A percentile compares a stretch with the other conserved stretches of the same genome.
Conservation (phyloP, 2,329 filamentous ascomycete species). For the Penicillium oxalicum region DNA sequence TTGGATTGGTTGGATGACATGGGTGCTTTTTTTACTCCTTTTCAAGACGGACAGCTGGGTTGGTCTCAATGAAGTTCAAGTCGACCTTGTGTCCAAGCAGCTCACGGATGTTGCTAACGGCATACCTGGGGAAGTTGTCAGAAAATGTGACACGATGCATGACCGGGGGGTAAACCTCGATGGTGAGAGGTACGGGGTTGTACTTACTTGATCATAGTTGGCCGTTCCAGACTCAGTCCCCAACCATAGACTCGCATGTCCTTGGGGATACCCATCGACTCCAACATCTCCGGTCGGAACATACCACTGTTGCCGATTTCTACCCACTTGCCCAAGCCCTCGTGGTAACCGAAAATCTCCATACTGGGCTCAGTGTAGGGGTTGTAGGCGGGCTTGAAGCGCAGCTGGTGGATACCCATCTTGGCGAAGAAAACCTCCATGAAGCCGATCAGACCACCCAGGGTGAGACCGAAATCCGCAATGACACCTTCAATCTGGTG, state of each 20-base stretch:
- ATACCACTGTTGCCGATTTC: conserved; percentile 98
- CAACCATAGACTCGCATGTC: conserved; percentile 93
- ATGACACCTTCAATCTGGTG: conserved; percentile 99
- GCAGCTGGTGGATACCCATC: conserved; percentile 81
- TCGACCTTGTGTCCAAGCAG: conserved; percentile 93
- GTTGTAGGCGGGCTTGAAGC: conserved; percentile 97
- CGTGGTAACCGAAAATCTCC: conserved; percentile 97
- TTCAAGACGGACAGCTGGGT: conserved; percentile 83
- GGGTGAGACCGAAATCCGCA: conserved; percentile 86
- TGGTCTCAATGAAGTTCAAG: conserved; percentile 83
- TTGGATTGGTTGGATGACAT: too few species aligned
- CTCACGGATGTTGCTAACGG: conserved; percentile 84
- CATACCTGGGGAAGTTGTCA: conserved; percentile 44
- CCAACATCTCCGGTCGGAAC: conserved; percentile 97
- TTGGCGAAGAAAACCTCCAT: conserved; percentile 94
- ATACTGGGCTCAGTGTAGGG: conserved; percentile 93
- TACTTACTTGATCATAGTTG: conserved; percentile 92
- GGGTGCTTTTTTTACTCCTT: conserved; percentile 55
- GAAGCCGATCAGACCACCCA: conserved; percentile 89
- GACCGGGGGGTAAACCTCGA: too few species aligned
- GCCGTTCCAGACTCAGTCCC: conserved; percentile 83
- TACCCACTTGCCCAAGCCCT: conserved; percentile 81
- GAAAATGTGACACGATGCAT: neutral
- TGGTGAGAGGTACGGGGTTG: conserved; percentile 8
- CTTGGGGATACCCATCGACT: conserved; percentile 86